phyloP scores from a whole-genome alignment of 352 stramenopile species.

The Thalassiosira hispida region DNA sequence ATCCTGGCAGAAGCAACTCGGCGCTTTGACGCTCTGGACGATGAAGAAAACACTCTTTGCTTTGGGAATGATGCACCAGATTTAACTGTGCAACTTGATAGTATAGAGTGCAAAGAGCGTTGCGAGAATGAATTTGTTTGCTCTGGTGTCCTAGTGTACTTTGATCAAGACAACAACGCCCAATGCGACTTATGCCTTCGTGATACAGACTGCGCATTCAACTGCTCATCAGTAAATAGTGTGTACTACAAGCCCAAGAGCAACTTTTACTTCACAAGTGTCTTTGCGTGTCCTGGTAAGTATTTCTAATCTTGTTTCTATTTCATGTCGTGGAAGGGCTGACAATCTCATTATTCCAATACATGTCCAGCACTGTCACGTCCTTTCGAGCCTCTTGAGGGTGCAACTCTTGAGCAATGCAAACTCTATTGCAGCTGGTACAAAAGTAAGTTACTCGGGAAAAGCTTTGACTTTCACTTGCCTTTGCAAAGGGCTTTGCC shows the following conservation, averaged over 20 bases:
- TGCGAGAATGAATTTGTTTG: conserved; percentile 20
- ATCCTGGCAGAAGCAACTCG: conserved; percentile 5
- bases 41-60: conserved; percentile 13
- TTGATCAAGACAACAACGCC: background rate
- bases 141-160: conserved; percentile 13
- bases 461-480: too few relatives aligned
- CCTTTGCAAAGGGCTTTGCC: too few relatives aligned
- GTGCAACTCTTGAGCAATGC: conserved; percentile 21
- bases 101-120: conserved; percentile 1
- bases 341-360: too few relatives aligned
- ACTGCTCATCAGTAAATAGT: conserved; percentile 11
- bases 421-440: conserved; percentile 20
- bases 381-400: background rate
- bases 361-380: conserved; percentile 9
- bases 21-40: conserved; percentile 4
- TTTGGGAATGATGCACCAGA: conserved; percentile 10
- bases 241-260: conserved; percentile 12
- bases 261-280: conserved; percentile 20
- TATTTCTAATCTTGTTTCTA: too few relatives aligned
- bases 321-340: too few relatives aligned
- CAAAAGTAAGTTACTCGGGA: background rate
- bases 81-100: background rate
- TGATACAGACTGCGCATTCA: conserved; percentile 12
- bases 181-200: conserved; percentile 14
- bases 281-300: too few relatives aligned